phyloP scores from a whole-genome alignment of 139 green algal species.

The Desmodesmus armatus region DNA sequence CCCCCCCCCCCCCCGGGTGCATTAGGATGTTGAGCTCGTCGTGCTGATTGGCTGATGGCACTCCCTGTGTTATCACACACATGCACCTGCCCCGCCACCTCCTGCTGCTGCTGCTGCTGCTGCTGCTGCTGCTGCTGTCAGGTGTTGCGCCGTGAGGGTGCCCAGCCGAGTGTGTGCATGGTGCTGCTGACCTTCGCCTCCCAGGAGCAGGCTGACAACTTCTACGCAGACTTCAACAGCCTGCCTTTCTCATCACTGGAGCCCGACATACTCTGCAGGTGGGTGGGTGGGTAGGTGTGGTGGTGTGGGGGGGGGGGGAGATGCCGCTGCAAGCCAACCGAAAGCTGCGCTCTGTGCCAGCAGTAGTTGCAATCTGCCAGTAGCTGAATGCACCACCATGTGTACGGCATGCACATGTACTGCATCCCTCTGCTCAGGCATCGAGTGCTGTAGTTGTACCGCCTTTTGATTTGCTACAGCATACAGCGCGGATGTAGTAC shows the following conservation, averaged over 20 bases:
- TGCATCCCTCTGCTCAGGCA: too few species aligned
- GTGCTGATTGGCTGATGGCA: too few species aligned
- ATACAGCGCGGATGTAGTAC: too few species aligned
- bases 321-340: not conserved
- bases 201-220: constrained; percentile 76
- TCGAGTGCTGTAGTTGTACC: too few species aligned
- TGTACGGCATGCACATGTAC: not conserved
- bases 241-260: constrained; percentile 85
- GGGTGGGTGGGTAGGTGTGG: not conserved
- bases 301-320: too few species aligned
- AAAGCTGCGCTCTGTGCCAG: not conserved
- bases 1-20: too few species aligned
- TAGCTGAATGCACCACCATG: not conserved
- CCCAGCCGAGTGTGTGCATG: constrained; percentile 75
- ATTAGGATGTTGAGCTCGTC: too few species aligned
- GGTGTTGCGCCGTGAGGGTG: constrained; percentile 80
- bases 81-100: not conserved
- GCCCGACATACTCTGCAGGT: constrained; percentile 85
- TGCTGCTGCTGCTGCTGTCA: constrained; percentile 49
- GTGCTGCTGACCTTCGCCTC: constrained; percentile 87
- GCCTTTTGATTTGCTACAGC: too few species aligned
- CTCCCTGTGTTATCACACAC: too few species aligned
- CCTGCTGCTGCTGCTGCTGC: not conserved
- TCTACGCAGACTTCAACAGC: constrained; percentile 86
- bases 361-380: not conserved